Evolutionary conservation across 1,139 yeast genomes (phyloP), one percentile per base, ranked within the genome.

Genomic region (Pichia sp.): DNA sequence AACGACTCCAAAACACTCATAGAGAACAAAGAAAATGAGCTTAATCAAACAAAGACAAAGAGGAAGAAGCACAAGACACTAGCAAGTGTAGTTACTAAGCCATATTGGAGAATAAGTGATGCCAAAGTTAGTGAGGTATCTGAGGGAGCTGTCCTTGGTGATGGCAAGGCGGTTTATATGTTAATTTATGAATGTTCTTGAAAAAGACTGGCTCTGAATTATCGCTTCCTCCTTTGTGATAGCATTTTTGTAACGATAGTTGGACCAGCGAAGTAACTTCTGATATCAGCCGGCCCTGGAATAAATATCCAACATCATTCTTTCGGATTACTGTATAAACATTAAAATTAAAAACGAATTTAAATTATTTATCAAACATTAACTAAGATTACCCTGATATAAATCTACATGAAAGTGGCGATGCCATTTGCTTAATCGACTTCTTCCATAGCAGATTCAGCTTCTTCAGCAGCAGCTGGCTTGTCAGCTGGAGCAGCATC

Each of bases 401-500:
- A 21, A 25, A 41, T 23, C 26, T 23, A 19, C 30, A 23, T 16
- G 19, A 41, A 21, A 41, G 30, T 23, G 16, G 44, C 28, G 26
- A n/a, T 41, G 23, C 28, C 31, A 49, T 12, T 25, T 12, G 34
- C 48, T 74, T 88, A 95, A 76, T 93, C 99, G 73, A 93, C 97
- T 78, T 93, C 99, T 82, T 93, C 99, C 98, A 93, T 91, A 70
- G 93, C 96, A 62, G 96, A 86, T 79, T 90, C 98, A 58, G 77
- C 73, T 50, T 83, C 87, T 74, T 89, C 97, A 67, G 91, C 99
- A 41, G 55, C 59, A 26, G 54, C 56, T 41, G 64, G 63, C 50
- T 62, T 64, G 54, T 59, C 64, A 58, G 80, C 79, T 59, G 81
- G 73, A 49, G 72, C 69, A 55, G 67, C 75, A 51, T 70, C 71